phyloP scores from a whole-genome alignment of 345 rosid genomes.

The Isatis tinctoria region DNA sequence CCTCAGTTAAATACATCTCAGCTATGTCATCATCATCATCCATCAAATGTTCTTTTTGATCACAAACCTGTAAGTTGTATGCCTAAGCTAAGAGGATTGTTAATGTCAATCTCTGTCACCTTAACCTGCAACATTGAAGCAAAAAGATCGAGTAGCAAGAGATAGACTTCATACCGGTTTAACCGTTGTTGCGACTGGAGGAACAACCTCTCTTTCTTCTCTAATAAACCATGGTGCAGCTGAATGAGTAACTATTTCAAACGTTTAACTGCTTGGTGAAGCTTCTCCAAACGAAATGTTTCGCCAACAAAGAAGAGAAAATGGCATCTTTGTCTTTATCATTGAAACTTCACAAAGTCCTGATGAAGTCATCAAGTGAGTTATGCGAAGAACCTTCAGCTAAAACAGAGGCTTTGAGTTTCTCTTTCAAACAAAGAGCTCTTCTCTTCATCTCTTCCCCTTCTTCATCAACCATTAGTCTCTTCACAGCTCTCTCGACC shows the following conservation, averaged over 20 bases:
- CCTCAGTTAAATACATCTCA: slow-evolving; percentile 95
- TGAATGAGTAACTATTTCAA: slow-evolving; percentile 57
- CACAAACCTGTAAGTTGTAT: slow-evolving; percentile 50
- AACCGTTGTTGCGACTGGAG: too few relatives aligned
- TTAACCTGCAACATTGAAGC: too few relatives aligned
- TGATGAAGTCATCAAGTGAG: slow-evolving; percentile 3
- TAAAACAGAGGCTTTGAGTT: neutral
- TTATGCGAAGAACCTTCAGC: slow-evolving; percentile 1
- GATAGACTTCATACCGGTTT: too few relatives aligned
- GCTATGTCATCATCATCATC: slow-evolving; percentile 99
- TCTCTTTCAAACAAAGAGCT: slow-evolving; percentile 7
- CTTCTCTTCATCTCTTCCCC: neutral
- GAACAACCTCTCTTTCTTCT: neutral
- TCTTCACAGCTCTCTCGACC: neutral
- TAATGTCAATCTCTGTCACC: too few relatives aligned
- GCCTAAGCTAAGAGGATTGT: too few relatives aligned
- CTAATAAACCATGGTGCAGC: neutral
- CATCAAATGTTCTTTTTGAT: slow-evolving; percentile 95
- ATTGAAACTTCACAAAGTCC: neutral
- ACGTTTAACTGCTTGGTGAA: slow-evolving; percentile 65
- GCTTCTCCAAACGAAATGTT: slow-evolving; percentile 55
- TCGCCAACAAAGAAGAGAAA: slow-evolving; percentile 67
- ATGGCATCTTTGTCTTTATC: slow-evolving; percentile 47
- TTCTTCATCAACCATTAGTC: slow-evolving; percentile 16
- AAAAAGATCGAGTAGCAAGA: too few relatives aligned